Evolutionary conservation across 345 rosid genomes (phyloP).

Genomic region (Camelina sativa): DNA sequence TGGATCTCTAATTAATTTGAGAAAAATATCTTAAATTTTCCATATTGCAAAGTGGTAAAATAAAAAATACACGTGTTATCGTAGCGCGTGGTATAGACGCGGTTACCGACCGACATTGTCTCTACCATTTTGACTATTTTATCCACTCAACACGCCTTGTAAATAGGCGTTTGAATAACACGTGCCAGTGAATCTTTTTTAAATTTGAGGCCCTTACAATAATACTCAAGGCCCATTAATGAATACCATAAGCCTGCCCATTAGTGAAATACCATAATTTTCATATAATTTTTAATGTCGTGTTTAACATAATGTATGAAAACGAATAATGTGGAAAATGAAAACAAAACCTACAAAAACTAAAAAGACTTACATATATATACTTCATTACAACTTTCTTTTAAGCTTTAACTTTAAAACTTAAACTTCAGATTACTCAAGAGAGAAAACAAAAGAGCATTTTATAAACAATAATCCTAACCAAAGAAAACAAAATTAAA

Average conservation of each 20-base stretch:
- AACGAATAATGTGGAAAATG: not conserved
- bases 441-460: constrained; percentile 13
- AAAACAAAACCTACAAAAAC: not conserved
- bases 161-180: constrained; percentile 19
- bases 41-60: not conserved
- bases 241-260: not conserved
- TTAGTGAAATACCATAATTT: not conserved
- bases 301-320: not conserved
- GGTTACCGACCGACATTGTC: constrained; percentile 40
- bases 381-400: not conserved
- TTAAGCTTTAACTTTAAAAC: not conserved
- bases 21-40: not conserved
- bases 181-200: constrained; percentile 26
- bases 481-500: not conserved
- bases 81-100: constrained; percentile 8
- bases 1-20: not conserved
- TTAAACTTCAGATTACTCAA: not conserved
- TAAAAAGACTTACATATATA: no score
- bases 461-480: constrained; percentile 8
- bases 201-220: not conserved
- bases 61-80: not conserved
- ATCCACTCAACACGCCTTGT: constrained; percentile 45
- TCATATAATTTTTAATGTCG: no score
- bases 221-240: not conserved
- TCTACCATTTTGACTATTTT: constrained; percentile 42